Conservation (phyloP, 2,329 filamentous ascomycete species). For the Tetracladium maxilliforme region DNA sequence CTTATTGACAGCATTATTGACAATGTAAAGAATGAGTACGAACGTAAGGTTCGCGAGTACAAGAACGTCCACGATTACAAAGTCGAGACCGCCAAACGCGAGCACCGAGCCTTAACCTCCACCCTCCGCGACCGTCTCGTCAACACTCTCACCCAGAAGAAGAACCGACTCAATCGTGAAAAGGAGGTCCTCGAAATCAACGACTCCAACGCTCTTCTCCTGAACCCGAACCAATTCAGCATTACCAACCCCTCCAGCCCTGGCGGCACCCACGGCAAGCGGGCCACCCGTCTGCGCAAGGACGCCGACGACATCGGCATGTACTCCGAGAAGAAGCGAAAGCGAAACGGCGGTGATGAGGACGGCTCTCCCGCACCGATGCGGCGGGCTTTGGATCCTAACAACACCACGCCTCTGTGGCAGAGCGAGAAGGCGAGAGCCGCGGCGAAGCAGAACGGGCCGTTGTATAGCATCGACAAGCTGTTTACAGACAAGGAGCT, state of each 20-base stretch:
- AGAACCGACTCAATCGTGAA: conserved; percentile 47
- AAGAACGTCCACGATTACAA: conserved; percentile 46
- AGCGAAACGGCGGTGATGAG: conserved; percentile 43
- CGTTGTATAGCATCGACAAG: conserved; percentile 52
- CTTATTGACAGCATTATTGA: conserved; percentile 2
- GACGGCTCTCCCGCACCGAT: conserved; percentile 47
- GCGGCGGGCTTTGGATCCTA: conserved; percentile 37
- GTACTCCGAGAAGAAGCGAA: conserved; percentile 46
- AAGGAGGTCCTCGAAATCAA: conserved; percentile 55
- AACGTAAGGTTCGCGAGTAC: conserved; percentile 44
- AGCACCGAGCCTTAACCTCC: conserved; percentile 40
- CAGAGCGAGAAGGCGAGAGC: conserved; percentile 41
- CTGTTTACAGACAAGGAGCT: conserved; percentile 59
- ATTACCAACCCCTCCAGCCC: conserved; percentile 50
- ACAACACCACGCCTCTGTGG: conserved; percentile 46
- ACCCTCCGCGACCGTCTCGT: conserved; percentile 54
- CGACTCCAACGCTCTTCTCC: conserved; percentile 47
- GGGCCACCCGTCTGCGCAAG: conserved; percentile 44
- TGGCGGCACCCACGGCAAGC: conserved; percentile 46
- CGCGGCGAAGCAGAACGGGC: conserved; percentile 34
- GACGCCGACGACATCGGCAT: conserved; percentile 42
- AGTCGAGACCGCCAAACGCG: conserved; percentile 44
- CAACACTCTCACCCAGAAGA: conserved; percentile 49
- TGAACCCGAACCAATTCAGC: conserved; percentile 56
- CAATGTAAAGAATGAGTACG: conserved; percentile 35